Conservation (phyloP, 805 yeast genomes). For the Cyberlindnera maritima region DNA sequence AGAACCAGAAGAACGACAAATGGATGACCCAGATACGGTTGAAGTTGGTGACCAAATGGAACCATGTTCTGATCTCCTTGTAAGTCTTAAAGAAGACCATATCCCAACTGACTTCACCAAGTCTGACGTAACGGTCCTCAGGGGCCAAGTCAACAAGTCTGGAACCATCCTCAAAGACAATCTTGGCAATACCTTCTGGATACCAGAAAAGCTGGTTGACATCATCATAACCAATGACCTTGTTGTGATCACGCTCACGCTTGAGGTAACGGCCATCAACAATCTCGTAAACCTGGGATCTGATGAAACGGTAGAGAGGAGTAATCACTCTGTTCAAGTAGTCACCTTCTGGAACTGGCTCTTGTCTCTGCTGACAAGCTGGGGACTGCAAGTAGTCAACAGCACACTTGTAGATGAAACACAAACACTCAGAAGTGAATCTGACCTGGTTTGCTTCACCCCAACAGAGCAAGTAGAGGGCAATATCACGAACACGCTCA, state of each 20-base stretch:
- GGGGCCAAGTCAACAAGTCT: constrained; percentile 87
- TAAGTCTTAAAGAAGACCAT: constrained; percentile 93
- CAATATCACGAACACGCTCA: constrained; percentile 76
- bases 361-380: constrained; percentile 82
- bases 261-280: constrained; percentile 79
- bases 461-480: constrained; percentile 75
- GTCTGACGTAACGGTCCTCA: constrained; percentile 82
- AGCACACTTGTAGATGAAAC: constrained; percentile 95
- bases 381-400: constrained; percentile 86
- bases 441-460: constrained; percentile 95
- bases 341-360: constrained; percentile 85
- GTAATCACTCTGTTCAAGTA: constrained; percentile 89
- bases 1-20: constrained; percentile 89
- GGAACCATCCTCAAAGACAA: constrained; percentile 87
- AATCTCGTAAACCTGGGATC: constrained; percentile 80
- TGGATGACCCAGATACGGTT: constrained; percentile 98
- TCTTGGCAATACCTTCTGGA: constrained; percentile 96
- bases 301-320: constrained; percentile 78
- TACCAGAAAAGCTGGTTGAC: constrained; percentile 99
- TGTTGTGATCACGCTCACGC: constrained; percentile 82
- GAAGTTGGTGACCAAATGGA: constrained; percentile 90
- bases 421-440: constrained; percentile 84
- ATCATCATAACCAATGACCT: constrained; percentile 91
- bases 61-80: constrained; percentile 96
- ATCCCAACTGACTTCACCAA: constrained; percentile 92